phyloP scores from a whole-genome alignment of 768 basidiomycete genomes.

The Sporobolomyces pararoseus region DNA sequence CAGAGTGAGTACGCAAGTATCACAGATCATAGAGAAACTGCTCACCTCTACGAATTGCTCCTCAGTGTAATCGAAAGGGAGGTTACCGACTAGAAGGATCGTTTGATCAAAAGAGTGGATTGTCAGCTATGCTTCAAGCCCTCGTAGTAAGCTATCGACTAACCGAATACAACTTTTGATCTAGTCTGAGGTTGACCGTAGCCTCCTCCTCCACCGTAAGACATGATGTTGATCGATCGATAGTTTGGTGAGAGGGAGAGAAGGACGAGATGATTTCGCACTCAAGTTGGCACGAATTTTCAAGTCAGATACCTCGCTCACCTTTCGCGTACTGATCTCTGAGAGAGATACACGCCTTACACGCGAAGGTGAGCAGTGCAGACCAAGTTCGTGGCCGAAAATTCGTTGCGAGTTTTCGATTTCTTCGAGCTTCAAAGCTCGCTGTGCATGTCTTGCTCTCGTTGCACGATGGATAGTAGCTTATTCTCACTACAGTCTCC shows the following conservation, averaged over 20 bases:
- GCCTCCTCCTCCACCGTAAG: constrained; percentile 17
- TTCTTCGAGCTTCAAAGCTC: too few relatives aligned
- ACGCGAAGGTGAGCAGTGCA: too few relatives aligned
- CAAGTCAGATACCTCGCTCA: too few relatives aligned
- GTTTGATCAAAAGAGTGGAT: too few relatives aligned
- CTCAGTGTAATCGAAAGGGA: constrained; percentile 42
- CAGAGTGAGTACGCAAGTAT: neutral
- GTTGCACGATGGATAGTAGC: too few relatives aligned
- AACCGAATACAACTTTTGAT: constrained; percentile 40
- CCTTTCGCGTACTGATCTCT: too few relatives aligned
- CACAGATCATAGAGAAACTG: neutral
- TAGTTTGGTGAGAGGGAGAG: neutral
- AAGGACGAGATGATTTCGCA: neutral
- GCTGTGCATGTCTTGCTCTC: too few relatives aligned
- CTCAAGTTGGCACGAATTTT: neutral
- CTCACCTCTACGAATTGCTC: constrained; percentile 41
- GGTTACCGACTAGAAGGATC: constrained; percentile 35
- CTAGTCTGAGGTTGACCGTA: constrained; percentile 36
- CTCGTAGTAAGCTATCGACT: neutral
- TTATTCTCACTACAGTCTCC: too few relatives aligned
- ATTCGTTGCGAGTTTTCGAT: too few relatives aligned
- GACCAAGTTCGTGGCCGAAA: too few relatives aligned
- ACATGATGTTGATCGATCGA: neutral
- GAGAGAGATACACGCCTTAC: too few relatives aligned
- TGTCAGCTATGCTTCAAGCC: too few relatives aligned